Evolutionary conservation across 306 rosid species (phyloP).

Genomic region (Ceratonia siliqua): DNA sequence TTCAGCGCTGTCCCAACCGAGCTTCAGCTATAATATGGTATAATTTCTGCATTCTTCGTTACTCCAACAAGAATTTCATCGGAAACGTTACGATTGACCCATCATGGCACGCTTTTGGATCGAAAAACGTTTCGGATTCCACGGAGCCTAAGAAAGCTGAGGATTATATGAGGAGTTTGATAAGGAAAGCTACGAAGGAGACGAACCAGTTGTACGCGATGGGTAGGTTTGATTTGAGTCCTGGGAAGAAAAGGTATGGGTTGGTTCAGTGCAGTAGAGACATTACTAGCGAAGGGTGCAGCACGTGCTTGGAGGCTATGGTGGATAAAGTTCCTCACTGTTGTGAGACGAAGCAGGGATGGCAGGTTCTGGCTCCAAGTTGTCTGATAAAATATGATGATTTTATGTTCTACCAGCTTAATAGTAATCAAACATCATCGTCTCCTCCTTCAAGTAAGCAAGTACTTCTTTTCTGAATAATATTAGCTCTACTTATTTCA

Average conservation of each 20-base stretch:
- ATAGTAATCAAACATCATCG: not conserved
- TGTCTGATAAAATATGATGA: constrained; percentile 42
- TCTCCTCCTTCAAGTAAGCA: constrained; percentile 23
- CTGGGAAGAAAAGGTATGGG: not conserved
- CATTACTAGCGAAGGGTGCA: constrained; percentile 30
- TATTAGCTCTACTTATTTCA: not conserved
- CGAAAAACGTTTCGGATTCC: not conserved
- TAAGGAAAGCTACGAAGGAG: not conserved
- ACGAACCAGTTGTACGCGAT: not conserved
- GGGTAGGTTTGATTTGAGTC: not conserved
- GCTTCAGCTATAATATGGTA: not conserved
- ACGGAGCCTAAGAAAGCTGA: not conserved
- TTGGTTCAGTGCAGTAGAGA: constrained; percentile 49
- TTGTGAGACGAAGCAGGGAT: constrained; percentile 27
- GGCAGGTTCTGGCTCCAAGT: constrained; percentile 43
- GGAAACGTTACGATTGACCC: not conserved
- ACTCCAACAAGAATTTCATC: not conserved
- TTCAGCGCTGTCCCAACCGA: not conserved
- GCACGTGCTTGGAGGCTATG: constrained; percentile 40
- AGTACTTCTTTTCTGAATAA: constrained; percentile 5
- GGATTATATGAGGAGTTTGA: not conserved
- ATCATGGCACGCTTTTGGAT: not conserved
- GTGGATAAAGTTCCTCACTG: constrained; percentile 36
- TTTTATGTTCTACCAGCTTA: constrained; percentile 28
- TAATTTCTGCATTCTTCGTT: not conserved